Evolutionary conservation across 2,329 filamentous ascomycete species (phyloP).

Genomic region (Fusarium clavum): DNA sequence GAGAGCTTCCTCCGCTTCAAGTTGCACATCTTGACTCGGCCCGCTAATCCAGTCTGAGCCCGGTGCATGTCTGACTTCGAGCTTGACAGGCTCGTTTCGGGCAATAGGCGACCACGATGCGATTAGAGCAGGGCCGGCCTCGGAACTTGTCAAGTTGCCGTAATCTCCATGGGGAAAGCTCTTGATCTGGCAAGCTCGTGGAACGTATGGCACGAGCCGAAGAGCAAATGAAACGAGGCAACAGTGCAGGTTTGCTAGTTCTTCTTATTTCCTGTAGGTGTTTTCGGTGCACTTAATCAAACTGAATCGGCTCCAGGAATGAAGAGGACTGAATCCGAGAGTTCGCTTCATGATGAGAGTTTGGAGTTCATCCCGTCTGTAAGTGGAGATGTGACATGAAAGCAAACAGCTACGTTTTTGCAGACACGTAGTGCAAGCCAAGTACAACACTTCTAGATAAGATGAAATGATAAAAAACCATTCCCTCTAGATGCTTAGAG

Average conservation of each 20-base stretch:
- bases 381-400: conserved; percentile 1
- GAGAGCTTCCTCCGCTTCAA: conserved; percentile 16
- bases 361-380: conserved; percentile 13
- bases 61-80: conserved; percentile 47
- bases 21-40: conserved; percentile 47
- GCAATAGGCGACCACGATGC: conserved; percentile 31
- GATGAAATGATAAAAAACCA: neutral
- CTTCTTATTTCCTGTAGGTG: neutral
- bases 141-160: conserved; percentile 26
- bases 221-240: conserved; percentile 19
- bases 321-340: conserved; percentile 7
- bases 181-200: conserved; percentile 37
- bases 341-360: conserved; percentile 11
- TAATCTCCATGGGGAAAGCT: conserved; percentile 23
- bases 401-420: neutral
- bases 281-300: conserved; percentile 15
- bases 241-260: conserved; percentile 24
- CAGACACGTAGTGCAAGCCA: neutral
- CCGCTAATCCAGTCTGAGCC: conserved; percentile 41
- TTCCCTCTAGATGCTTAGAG: neutral
- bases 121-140: conserved; percentile 26
- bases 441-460: neutral
- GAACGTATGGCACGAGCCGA: conserved; percentile 27
- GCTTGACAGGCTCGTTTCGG: conserved; percentile 42
- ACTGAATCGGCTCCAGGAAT: neutral